phyloP scores from a whole-genome alignment of 805 yeast species.

The Candida incommunis region DNA sequence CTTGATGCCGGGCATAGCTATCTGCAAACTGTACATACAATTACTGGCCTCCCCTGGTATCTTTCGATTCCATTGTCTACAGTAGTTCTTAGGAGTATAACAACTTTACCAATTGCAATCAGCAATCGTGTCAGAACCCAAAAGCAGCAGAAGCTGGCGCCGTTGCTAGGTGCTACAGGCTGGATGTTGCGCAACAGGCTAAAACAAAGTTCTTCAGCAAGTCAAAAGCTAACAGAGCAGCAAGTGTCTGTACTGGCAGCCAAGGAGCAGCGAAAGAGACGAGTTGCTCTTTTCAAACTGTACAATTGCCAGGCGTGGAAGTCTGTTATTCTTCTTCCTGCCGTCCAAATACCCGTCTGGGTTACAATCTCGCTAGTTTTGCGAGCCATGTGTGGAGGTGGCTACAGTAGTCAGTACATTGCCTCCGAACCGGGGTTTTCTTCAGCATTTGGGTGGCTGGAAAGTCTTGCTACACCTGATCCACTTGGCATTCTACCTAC shows the following conservation, averaged over 20 bases:
- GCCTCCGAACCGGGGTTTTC: constrained; percentile 19
- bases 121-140: constrained; percentile 54
- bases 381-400: constrained; percentile 53
- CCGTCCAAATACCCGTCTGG: constrained; percentile 82
- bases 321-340: constrained; percentile 49
- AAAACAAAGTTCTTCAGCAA: constrained; percentile 28
- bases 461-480: constrained; percentile 46
- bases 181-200: constrained; percentile 53
- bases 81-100: constrained; percentile 41
- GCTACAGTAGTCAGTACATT: constrained; percentile 17
- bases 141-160: constrained; percentile 57
- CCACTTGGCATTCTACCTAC: constrained; percentile 55
- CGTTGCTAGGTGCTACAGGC: constrained; percentile 56
- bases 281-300: constrained; percentile 51
- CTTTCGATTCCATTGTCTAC: constrained; percentile 64
- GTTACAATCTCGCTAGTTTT: constrained; percentile 61
- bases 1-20: constrained; percentile 10
- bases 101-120: constrained; percentile 71
- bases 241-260: constrained; percentile 62
- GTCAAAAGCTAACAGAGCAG: constrained; percentile 45
- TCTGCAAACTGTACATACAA: constrained; percentile 12
- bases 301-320: constrained; percentile 71
- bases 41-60: constrained; percentile 65
- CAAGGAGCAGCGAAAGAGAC: constrained; percentile 67
- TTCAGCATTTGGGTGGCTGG: constrained; percentile 49